Evolutionary conservation across 2,329 filamentous ascomycete species (phyloP).

Genomic region (Tolypocladium album): DNA sequence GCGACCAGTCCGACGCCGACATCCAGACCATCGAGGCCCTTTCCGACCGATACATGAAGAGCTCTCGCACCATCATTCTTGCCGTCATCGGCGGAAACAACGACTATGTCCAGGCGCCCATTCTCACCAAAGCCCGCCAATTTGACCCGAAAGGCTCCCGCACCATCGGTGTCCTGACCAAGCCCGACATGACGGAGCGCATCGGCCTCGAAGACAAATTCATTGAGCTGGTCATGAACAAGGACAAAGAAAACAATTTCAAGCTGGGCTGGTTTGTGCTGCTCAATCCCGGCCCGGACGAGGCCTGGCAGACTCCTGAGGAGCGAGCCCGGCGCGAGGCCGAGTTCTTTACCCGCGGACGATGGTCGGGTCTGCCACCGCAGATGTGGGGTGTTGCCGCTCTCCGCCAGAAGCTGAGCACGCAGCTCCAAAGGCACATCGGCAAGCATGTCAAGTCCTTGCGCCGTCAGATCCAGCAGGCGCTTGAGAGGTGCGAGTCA

Average conservation of each 20-base stretch:
- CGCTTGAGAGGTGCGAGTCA: slow-evolving; percentile 35
- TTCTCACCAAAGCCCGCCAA: slow-evolving; percentile 37
- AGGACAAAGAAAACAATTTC: slow-evolving; percentile 38
- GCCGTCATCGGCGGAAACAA: slow-evolving; percentile 45
- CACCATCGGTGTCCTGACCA: slow-evolving; percentile 41
- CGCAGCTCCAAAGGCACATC: slow-evolving; percentile 40
- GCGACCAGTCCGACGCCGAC: slow-evolving; percentile 40
- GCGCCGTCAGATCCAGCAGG: slow-evolving; percentile 38
- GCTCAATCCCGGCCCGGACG: slow-evolving; percentile 36
- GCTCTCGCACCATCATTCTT: slow-evolving; percentile 42
- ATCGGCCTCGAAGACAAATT: slow-evolving; percentile 44
- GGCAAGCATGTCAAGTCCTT: slow-evolving; percentile 40
- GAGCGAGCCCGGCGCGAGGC: slow-evolving; percentile 32
- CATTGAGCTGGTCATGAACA: slow-evolving; percentile 40
- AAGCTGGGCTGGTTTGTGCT: slow-evolving; percentile 41
- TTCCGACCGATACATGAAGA: slow-evolving; percentile 45
- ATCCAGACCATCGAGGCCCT: slow-evolving; percentile 40
- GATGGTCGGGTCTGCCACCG: slow-evolving; percentile 35
- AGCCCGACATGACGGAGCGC: slow-evolving; percentile 40
- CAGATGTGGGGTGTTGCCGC: slow-evolving; percentile 35
- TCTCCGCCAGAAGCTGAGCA: slow-evolving; percentile 36
- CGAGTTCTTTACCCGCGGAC: slow-evolving; percentile 37
- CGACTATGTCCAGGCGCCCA: slow-evolving; percentile 41
- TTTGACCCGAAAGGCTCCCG: slow-evolving; percentile 38
- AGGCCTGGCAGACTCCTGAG: slow-evolving; percentile 30